Evolutionary conservation across 495 filamentous ascomycete species (phyloP).

Genomic region (Trichoderma asperelloides): DNA sequence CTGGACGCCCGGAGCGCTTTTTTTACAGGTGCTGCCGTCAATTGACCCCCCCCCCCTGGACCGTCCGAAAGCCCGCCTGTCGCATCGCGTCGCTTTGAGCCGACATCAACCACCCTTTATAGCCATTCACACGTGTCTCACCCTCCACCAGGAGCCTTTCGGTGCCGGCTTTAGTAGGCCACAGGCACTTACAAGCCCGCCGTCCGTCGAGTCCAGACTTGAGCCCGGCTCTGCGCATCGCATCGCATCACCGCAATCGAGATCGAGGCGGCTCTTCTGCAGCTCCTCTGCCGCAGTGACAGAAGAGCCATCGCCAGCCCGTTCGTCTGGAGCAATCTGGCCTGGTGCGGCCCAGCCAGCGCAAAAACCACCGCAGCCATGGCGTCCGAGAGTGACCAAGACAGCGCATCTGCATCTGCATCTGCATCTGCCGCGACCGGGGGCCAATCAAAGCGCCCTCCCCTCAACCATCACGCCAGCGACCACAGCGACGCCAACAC

Average conservation of each 20-base stretch:
- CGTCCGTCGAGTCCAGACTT: neutral
- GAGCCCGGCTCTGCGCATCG: neutral
- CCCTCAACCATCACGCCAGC: constrained; percentile 28
- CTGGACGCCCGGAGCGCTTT: neutral
- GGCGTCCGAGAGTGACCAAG: neutral
- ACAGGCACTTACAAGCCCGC: neutral
- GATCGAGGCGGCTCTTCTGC: neutral
- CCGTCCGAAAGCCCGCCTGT: neutral
- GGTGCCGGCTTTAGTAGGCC: neutral
- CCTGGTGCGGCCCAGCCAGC: neutral
- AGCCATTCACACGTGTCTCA: neutral
- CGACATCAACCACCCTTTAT: constrained; percentile 3
- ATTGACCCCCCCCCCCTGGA: constrained; percentile 7
- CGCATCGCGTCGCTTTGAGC: constrained; percentile 7
- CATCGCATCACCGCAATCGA: neutral
- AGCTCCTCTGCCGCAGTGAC: neutral
- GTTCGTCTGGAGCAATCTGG: neutral
- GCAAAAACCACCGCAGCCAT: neutral
- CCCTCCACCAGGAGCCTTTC: constrained; percentile 1
- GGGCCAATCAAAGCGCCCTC: constrained; percentile 42
- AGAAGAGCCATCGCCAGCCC: neutral
- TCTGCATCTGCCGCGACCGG: constrained; percentile 17
- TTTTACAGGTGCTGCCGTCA: neutral
- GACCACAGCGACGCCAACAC: constrained; percentile 21
- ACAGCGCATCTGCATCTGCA: constrained; percentile 7